Conservation (phyloP, 2,329 filamentous ascomycete genomes). For the Gremmenia infestans region DNA sequence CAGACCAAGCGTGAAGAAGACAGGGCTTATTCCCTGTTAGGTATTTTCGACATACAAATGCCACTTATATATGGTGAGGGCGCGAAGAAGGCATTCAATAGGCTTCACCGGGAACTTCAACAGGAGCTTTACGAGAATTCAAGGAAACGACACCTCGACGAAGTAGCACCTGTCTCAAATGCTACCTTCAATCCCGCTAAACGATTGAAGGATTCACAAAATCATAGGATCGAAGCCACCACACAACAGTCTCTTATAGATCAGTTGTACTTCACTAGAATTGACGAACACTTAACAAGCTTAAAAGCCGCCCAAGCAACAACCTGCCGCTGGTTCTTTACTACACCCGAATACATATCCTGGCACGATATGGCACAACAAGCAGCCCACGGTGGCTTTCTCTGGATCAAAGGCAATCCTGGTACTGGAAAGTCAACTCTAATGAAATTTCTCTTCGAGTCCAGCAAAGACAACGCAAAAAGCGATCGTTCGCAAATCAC, state of each 20-base stretch:
- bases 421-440: slow-evolving; percentile 42
- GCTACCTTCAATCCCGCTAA: slow-evolving; percentile 6
- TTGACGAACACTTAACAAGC: slow-evolving; percentile 33
- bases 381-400: slow-evolving; percentile 34
- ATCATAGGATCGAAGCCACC: slow-evolving; percentile 7
- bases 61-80: slow-evolving; percentile 39
- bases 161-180: slow-evolving; percentile 7
- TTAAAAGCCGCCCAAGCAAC: slow-evolving; percentile 35
- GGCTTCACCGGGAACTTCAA: slow-evolving; percentile 24
- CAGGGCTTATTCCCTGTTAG: slow-evolving; percentile 37
- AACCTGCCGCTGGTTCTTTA: slow-evolving; percentile 40
- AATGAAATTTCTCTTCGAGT: slow-evolving; percentile 36
- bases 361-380: slow-evolving; percentile 35
- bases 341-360: slow-evolving; percentile 29
- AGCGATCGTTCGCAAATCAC: slow-evolving; percentile 17
- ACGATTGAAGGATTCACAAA: slow-evolving; percentile 9
- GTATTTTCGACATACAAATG: slow-evolving; percentile 41
- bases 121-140: slow-evolving; percentile 27
- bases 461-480: slow-evolving; percentile 18
- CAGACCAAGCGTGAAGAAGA: slow-evolving; percentile 35
- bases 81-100: slow-evolving; percentile 24
- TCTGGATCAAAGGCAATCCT: slow-evolving; percentile 45
- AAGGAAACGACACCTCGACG: slow-evolving; percentile 12
- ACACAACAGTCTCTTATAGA: slow-evolving; percentile 28
- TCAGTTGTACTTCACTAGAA: slow-evolving; percentile 35